Evolutionary conservation across 257 asterid species (phyloP).

Genomic region (Datura wrightii): DNA sequence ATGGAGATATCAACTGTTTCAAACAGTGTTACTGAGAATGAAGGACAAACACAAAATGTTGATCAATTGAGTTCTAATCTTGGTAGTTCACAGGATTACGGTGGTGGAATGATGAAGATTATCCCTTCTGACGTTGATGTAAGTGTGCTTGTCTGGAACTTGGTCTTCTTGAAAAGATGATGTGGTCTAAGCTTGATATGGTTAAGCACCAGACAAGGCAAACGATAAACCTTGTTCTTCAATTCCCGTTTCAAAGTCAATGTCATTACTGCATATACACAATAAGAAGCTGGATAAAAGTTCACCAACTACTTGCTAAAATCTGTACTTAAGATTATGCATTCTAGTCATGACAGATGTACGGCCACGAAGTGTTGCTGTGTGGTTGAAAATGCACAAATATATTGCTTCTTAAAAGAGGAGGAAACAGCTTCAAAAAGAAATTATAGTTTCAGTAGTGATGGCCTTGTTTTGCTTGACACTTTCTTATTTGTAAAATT

Average conservation of each 20-base stretch:
- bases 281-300: not conserved
- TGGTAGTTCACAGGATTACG: conserved; percentile 62
- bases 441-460: not conserved
- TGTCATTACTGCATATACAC: not conserved
- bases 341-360: not conserved
- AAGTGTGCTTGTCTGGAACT: conserved; percentile 41
- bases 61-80: conserved; percentile 45
- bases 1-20: conserved; percentile 43
- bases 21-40: conserved; percentile 49
- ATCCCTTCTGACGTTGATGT: conserved; percentile 82
- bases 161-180: conserved; percentile 21
- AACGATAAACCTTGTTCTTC: not conserved
- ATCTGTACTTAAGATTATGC: not conserved
- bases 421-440: not conserved
- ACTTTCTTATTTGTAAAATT: not conserved
- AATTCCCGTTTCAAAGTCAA: not conserved
- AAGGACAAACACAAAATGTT: conserved; percentile 54
- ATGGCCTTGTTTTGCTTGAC: not conserved
- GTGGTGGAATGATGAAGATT: conserved; percentile 82
- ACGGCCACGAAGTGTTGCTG: not conserved
- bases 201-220: not conserved
- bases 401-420: conserved; percentile 4
- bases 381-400: not conserved
- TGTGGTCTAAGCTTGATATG: not conserved
- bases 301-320: not conserved